Conservation (phyloP, 305 asterid genomes). For the Solanum chacoense region DNA sequence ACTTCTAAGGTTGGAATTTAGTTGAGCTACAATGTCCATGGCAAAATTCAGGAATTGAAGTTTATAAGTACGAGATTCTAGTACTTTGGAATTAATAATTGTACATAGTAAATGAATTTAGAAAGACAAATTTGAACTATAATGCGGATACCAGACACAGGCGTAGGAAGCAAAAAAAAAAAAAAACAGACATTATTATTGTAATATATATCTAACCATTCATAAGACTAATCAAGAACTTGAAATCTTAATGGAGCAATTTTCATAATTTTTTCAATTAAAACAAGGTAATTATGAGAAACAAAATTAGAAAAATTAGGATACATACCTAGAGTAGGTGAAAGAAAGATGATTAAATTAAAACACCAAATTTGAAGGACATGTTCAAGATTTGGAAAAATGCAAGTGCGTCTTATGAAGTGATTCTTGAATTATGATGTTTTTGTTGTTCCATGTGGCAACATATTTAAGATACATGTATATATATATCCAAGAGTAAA, state of each 20-base stretch:
- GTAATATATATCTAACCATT: neutral
- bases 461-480: neutral
- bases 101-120: neutral
- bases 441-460: conserved; percentile 8
- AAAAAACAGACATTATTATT: neutral
- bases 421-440: conserved; percentile 19
- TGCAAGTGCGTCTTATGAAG: conserved; percentile 12
- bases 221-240: neutral
- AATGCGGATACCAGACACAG: neutral
- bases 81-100: neutral
- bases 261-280: neutral
- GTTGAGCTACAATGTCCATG: neutral
- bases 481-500: neutral
- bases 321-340: neutral
- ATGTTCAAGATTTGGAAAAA: conserved; percentile 22
- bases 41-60: neutral
- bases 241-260: neutral
- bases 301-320: conserved; percentile 2
- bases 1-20: neutral
- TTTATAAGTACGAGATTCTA: neutral
- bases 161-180: neutral
- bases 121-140: neutral
- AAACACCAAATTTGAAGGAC: conserved; percentile 1
- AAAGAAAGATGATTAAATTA: neutral
- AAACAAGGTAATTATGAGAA: neutral